These are phyloP conservation scores for Nakazawaea ishiwadae DNA, from an alignment of 805 yeast species.

Conservation along the genomic window DNA sequence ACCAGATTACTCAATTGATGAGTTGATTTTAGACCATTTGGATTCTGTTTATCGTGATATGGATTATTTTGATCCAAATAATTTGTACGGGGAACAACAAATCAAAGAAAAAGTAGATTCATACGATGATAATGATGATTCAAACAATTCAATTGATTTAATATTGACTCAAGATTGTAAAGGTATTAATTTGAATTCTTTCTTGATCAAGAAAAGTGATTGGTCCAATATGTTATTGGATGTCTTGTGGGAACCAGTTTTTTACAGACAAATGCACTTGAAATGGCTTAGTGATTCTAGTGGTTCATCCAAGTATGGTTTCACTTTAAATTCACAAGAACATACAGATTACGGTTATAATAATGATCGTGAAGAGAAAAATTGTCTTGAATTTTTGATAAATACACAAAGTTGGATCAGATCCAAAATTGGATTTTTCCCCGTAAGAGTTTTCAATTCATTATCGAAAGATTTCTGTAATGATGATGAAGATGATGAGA, in stretches of 20 bases:
- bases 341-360: conserved; percentile 29
- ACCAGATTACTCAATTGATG: conserved; percentile 30
- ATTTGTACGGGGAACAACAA: conserved; percentile 23
- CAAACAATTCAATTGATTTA: conserved; percentile 32
- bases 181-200: conserved; percentile 37
- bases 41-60: conserved; percentile 27
- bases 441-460: conserved; percentile 32
- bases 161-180: conserved; percentile 36
- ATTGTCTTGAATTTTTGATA: conserved; percentile 33
- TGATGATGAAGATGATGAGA: conserved; percentile 19
- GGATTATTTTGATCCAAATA: conserved; percentile 31
- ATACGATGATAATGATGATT: conserved; percentile 23
- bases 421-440: conserved; percentile 33
- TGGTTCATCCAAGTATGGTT: conserved; percentile 22
- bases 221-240: conserved; percentile 35
- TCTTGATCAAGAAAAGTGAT: conserved; percentile 30
- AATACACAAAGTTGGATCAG: conserved; percentile 35
- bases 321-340: conserved; percentile 23
- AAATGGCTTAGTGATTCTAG: conserved; percentile 23
- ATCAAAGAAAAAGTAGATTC: conserved; percentile 14
- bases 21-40: conserved; percentile 27
- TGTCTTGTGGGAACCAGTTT: conserved; percentile 36
- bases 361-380: conserved; percentile 33
- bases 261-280: conserved; percentile 30
- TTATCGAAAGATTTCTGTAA: conserved; percentile 34